Evolutionary conservation across 2,329 filamentous ascomycete genomes (phyloP).

Genomic region (Diaporthe australafricana): DNA sequence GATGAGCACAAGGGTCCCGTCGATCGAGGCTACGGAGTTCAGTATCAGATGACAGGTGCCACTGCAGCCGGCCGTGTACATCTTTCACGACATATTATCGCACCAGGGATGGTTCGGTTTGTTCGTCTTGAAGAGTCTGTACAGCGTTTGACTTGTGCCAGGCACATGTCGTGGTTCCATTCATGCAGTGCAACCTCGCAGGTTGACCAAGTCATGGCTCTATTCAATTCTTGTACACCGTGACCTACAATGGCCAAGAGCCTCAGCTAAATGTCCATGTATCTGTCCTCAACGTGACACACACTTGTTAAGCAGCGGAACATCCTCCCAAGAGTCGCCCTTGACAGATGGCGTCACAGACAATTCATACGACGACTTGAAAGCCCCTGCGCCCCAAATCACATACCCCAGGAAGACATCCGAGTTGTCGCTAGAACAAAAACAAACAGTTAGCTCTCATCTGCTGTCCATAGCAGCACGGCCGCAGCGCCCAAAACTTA

Average conservation of each 20-base stretch:
- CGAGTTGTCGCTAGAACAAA: not conserved
- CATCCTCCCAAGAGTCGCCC: not conserved
- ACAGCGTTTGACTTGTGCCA: too few species aligned
- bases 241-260: too few species aligned
- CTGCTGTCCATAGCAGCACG: too few species aligned
- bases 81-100: too few species aligned
- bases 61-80: too few species aligned
- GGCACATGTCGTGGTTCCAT: too few species aligned
- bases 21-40: not conserved
- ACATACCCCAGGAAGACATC: constrained; percentile 26
- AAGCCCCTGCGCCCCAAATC: constrained; percentile 14
- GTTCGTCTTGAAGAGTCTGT: too few species aligned
- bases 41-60: not conserved
- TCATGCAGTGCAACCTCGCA: too few species aligned
- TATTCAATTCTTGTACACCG: too few species aligned
- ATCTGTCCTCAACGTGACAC: not conserved
- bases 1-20: not conserved
- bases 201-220: too few species aligned
- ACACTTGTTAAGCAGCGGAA: constrained; percentile 7
- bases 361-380: constrained; percentile 10
- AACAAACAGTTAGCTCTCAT: not conserved
- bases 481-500: too few species aligned
- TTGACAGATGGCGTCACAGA: constrained; percentile 1
- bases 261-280: not conserved
- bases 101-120: too few species aligned